Evolutionary conservation across 805 yeast species (phyloP).

Genomic region (Pichia paraexigua): DNA sequence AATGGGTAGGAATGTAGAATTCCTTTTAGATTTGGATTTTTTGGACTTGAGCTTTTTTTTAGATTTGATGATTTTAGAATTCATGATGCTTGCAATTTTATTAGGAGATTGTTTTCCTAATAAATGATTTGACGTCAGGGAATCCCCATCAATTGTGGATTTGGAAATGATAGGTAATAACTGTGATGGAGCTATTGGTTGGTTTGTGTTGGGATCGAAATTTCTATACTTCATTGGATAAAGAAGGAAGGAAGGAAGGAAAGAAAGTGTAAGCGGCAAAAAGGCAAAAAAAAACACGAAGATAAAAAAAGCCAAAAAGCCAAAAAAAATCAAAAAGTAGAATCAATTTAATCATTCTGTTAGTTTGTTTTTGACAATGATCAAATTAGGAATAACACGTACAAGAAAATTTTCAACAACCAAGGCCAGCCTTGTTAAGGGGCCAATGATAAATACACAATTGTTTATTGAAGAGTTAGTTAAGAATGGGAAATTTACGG

Average conservation of each 20-base stretch:
- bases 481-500: conserved; percentile 56
- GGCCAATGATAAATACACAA: conserved; percentile 62
- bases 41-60: too few species aligned
- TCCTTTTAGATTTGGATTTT: too few species aligned
- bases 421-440: neutral
- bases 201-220: conserved; percentile 9
- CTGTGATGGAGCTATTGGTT: conserved; percentile 13
- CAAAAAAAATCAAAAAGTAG: too few species aligned
- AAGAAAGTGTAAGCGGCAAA: too few species aligned
- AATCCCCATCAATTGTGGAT: neutral
- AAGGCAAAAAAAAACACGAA: too few species aligned
- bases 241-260: neutral
- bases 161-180: neutral
- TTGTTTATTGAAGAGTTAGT: conserved; percentile 60
- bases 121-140: neutral
- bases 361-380: neutral
- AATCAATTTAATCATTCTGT: too few species aligned
- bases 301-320: too few species aligned
- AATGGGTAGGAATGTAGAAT: conserved; percentile 1
- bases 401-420: too few species aligned
- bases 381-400: too few species aligned
- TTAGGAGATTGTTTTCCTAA: neutral
- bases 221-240: conserved; percentile 10
- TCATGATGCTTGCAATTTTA: neutral
- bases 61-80: neutral